phyloP scores from a whole-genome alignment of 2,329 filamentous ascomycete species.

The Calycina marina region DNA sequence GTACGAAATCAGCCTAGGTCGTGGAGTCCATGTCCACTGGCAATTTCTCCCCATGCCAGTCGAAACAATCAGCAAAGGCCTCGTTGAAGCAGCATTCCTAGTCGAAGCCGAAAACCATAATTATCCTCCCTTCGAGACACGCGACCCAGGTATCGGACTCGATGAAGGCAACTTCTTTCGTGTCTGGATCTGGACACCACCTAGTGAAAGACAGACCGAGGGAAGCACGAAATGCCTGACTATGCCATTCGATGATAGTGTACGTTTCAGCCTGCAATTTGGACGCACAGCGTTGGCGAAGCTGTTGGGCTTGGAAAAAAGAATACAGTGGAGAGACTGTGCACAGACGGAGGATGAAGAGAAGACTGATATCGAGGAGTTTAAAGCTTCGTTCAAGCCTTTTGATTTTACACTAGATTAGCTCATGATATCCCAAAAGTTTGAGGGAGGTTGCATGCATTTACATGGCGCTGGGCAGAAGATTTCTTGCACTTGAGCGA shows the following conservation, averaged over 20 bases:
- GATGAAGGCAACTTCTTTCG: slow-evolving; percentile 60
- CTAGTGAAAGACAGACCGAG: slow-evolving; percentile 29
- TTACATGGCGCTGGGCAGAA: too few relatives aligned
- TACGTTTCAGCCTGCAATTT: slow-evolving; percentile 83
- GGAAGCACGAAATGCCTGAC: slow-evolving; percentile 50
- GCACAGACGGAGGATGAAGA: slow-evolving; percentile 67
- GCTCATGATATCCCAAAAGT: slow-evolving; percentile 4
- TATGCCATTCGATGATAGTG: slow-evolving; percentile 55
- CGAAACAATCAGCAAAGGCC: slow-evolving; percentile 51
- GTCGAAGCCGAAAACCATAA: slow-evolving; percentile 68
- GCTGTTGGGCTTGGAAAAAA: slow-evolving; percentile 61
- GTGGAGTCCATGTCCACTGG: slow-evolving; percentile 84
- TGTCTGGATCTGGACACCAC: slow-evolving; percentile 58
- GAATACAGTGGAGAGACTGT: slow-evolving; percentile 78
- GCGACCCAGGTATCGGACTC: slow-evolving; percentile 34
- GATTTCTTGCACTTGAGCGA: too few relatives aligned
- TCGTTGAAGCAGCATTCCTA: slow-evolving; percentile 79
- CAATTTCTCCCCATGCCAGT: slow-evolving; percentile 71
- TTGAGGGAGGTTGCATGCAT: slow-evolving; percentile 2
- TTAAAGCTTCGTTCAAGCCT: slow-evolving; percentile 67
- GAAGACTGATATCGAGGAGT: slow-evolving; percentile 58
- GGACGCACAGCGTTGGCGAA: slow-evolving; percentile 79
- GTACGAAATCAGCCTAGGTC: slow-evolving; percentile 76
- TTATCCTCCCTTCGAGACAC: slow-evolving; percentile 35
- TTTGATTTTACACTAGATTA: slow-evolving; percentile 61